Percentiles rank a stretch among this genome's conserved stretches.
These are phyloP conservation scores for Gautieria morchelliformis DNA, from an alignment of 768 basidiomycete genomes.

Conservation along the genomic window DNA sequence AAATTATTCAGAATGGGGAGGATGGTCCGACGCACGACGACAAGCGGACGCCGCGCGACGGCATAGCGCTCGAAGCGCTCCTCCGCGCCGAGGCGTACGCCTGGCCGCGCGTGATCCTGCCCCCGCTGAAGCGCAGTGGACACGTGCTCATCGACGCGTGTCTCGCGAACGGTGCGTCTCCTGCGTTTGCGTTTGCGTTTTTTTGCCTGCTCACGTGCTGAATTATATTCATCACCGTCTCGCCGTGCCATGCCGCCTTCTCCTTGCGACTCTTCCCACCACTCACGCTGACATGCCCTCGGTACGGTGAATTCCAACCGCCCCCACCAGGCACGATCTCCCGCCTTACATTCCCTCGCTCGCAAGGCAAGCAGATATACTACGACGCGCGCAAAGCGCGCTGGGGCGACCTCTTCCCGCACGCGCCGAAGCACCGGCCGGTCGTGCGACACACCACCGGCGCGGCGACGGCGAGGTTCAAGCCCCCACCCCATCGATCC, in stretches of 20 bases:
- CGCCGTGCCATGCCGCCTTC: neutral
- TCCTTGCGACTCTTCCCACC: neutral
- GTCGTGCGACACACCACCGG: slow-evolving; percentile 45
- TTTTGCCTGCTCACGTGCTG: neutral
- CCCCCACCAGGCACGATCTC: slow-evolving; percentile 79
- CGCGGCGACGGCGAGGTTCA: neutral
- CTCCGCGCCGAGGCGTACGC: slow-evolving; percentile 68
- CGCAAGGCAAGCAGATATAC: slow-evolving; percentile 90
- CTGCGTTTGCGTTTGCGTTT: neutral
- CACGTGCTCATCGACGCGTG: slow-evolving; percentile 91
- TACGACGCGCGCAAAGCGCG: slow-evolving; percentile 89
- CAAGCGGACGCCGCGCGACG: slow-evolving; percentile 37
- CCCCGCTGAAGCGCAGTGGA: slow-evolving; percentile 86
- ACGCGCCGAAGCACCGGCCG: slow-evolving; percentile 68
- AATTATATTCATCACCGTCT: neutral
- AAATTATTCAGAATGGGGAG: neutral
- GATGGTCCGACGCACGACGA: slow-evolving; percentile 33
- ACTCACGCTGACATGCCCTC: too few relatives aligned
- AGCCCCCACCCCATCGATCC: neutral
- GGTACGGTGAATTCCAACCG: neutral
- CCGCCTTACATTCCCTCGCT: slow-evolving; percentile 84
- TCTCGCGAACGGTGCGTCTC: slow-evolving; percentile 56
- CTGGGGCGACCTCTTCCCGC: slow-evolving; percentile 97
- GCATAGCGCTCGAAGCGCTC: slow-evolving; percentile 36
- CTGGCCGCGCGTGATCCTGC: slow-evolving; percentile 88